Percentiles rank a stretch among this genome's conserved stretches.
Evolutionary conservation across 2,329 filamentous ascomycete genomes (phyloP).

Genomic region (Penicillium sp.): DNA sequence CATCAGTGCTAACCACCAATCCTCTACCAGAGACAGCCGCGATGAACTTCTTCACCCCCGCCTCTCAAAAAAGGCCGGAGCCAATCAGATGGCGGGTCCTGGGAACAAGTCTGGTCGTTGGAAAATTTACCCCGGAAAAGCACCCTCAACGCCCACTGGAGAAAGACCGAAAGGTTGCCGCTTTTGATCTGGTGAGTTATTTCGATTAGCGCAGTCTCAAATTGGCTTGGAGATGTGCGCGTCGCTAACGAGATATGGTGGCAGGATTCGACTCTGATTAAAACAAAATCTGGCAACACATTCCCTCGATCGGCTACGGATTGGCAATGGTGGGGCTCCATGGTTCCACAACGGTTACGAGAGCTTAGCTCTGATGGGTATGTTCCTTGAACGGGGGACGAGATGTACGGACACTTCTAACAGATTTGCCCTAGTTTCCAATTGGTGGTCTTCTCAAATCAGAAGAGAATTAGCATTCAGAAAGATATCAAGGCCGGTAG

Average conservation of each 20-base stretch:
- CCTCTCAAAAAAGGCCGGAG: conserved; percentile 77
- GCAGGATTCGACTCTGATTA: conserved; percentile 83
- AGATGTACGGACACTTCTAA: background rate
- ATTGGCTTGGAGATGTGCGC: background rate
- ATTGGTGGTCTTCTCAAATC: conserved; percentile 80
- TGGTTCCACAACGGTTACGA: conserved; percentile 63
- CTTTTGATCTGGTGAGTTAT: conserved; percentile 44
- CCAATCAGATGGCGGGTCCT: conserved; percentile 64
- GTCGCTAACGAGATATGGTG: background rate
- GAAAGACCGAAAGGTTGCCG: conserved; percentile 37
- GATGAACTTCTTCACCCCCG: conserved; percentile 80
- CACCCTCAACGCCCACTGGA: conserved; percentile 9
- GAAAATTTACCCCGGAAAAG: conserved; percentile 55
- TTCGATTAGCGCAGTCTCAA: background rate
- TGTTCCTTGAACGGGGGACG: conserved; percentile 7
- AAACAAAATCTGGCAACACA: conserved; percentile 72
- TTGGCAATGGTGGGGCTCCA: conserved; percentile 89
- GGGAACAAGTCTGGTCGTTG: conserved; percentile 70
- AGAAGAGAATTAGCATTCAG: conserved; percentile 74
- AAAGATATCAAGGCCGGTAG: conserved; percentile 67
- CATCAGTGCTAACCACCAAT: background rate
- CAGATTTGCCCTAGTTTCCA: conserved; percentile 55
- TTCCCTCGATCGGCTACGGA: conserved; percentile 67
- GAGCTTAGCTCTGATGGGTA: conserved; percentile 68
- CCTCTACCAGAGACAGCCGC: conserved; percentile 50